Evolutionary conservation across 371 early-diverging fungal species (phyloP).

Genomic region (Gilbertella persicaria): DNA sequence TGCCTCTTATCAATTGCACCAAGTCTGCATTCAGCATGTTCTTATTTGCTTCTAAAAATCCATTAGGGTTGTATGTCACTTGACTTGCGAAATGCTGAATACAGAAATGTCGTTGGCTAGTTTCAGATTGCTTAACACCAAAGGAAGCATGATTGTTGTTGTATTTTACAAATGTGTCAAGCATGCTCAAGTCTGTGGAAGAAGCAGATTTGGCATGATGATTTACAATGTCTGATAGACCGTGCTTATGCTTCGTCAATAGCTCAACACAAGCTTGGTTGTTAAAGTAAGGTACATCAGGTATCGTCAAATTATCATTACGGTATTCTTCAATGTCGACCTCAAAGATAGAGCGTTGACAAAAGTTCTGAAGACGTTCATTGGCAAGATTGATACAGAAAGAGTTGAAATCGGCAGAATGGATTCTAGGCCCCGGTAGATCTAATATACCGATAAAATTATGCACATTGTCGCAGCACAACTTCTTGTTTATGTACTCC

Average conservation of each 20-base stretch:
- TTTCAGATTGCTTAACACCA: slow-evolving; percentile 35
- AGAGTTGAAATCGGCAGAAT: slow-evolving; percentile 30
- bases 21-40: slow-evolving; percentile 80
- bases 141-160: slow-evolving; percentile 50
- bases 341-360: slow-evolving; percentile 70
- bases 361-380: slow-evolving; percentile 78
- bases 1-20: slow-evolving; percentile 64
- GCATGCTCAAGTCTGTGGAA: slow-evolving; percentile 40
- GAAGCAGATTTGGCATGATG: slow-evolving; percentile 39
- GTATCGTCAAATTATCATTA: slow-evolving; percentile 60
- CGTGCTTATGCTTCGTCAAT: slow-evolving; percentile 48
- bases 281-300: slow-evolving; percentile 47
- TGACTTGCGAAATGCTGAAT: slow-evolving; percentile 82
- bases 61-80: slow-evolving; percentile 74
- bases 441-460: slow-evolving; percentile 81
- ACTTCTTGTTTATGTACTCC: slow-evolving; percentile 84
- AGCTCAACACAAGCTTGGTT: slow-evolving; percentile 59
- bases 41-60: slow-evolving; percentile 73
- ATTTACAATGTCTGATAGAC: slow-evolving; percentile 63
- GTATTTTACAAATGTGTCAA: slow-evolving; percentile 42
- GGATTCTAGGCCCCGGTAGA: slow-evolving; percentile 39
- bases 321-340: slow-evolving; percentile 50
- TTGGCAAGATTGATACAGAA: slow-evolving; percentile 84
- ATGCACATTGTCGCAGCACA: slow-evolving; percentile 62
- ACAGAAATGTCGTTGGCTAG: slow-evolving; percentile 48